phyloP scores from a whole-genome alignment of 441 rosid genomes.

The Jatropha podagrica region DNA sequence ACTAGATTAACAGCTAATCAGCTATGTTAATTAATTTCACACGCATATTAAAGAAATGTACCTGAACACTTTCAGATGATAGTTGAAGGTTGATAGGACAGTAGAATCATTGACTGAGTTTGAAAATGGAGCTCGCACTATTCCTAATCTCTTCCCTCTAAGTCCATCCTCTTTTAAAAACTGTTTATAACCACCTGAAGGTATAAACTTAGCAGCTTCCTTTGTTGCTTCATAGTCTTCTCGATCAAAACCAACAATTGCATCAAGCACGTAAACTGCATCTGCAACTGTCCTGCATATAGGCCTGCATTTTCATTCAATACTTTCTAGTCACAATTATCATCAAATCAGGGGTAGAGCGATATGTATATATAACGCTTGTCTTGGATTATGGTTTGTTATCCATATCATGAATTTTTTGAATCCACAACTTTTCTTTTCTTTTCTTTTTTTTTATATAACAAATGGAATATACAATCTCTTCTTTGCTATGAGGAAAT shows the following conservation, averaged over 20 bases:
- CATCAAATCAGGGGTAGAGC: too few species aligned
- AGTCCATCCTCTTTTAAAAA: slow-evolving; percentile 34
- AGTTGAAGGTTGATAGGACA: slow-evolving; percentile 19
- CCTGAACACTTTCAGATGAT: slow-evolving; percentile 26
- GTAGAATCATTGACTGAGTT: slow-evolving; percentile 20
- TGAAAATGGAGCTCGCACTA: slow-evolving; percentile 32
- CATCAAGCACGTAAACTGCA: slow-evolving; percentile 38
- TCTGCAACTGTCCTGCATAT: slow-evolving; percentile 39
- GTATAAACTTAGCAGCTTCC: slow-evolving; percentile 35
- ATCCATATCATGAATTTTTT: too few species aligned
- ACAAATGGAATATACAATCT: too few species aligned
- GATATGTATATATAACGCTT: too few species aligned
- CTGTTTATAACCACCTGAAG: slow-evolving; percentile 38
- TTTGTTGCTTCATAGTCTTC: slow-evolving; percentile 35
- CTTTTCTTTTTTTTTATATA: too few species aligned
- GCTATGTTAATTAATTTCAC: too few species aligned
- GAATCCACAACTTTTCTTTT: too few species aligned
- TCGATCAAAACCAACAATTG: slow-evolving; percentile 37
- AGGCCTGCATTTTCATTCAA: slow-evolving; percentile 23
- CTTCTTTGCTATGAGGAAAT: too few species aligned
- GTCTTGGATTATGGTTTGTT: too few species aligned
- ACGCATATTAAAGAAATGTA: background rate
- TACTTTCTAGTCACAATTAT: too few species aligned
- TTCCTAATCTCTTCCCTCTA: slow-evolving; percentile 36
- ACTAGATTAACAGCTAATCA: too few species aligned